These are phyloP conservation scores for Aspergillus uvarum DNA, from an alignment of 2,329 filamentous ascomycete species.

Conservation along the genomic window DNA sequence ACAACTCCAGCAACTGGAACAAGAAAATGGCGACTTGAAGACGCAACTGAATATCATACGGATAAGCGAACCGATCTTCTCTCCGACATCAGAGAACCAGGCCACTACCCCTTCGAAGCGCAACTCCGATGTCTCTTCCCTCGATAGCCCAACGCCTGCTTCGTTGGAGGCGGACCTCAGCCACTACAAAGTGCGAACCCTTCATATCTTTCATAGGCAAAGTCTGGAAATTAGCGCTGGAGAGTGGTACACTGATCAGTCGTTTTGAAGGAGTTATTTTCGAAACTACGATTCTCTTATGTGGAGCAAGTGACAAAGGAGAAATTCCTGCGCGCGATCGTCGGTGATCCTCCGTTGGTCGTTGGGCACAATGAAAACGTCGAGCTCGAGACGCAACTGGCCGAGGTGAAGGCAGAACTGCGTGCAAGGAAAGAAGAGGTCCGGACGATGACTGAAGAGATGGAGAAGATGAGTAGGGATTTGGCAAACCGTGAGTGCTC, in stretches of 20 bases:
- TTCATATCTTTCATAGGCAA: neutral
- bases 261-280: slow-evolving; percentile 70
- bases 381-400: slow-evolving; percentile 69
- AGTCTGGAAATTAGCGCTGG: neutral
- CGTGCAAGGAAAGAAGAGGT: slow-evolving; percentile 80
- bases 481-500: slow-evolving; percentile 55
- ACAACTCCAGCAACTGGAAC: slow-evolving; percentile 49
- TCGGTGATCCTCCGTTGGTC: slow-evolving; percentile 83
- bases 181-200: slow-evolving; percentile 69
- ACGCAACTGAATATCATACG: slow-evolving; percentile 66
- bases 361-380: slow-evolving; percentile 80
- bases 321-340: slow-evolving; percentile 90
- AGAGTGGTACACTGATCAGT: slow-evolving; percentile 5
- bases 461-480: slow-evolving; percentile 68
- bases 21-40: slow-evolving; percentile 50
- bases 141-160: slow-evolving; percentile 69
- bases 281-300: slow-evolving; percentile 94
- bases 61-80: slow-evolving; percentile 71
- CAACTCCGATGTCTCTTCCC: slow-evolving; percentile 70
- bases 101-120: slow-evolving; percentile 48
- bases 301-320: slow-evolving; percentile 98
- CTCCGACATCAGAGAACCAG: slow-evolving; percentile 32
- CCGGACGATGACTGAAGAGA: slow-evolving; percentile 66
- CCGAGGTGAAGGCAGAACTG: slow-evolving; percentile 69
- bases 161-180: slow-evolving; percentile 78